phyloP scores from a whole-genome alignment of 352 stramenopile genomes.

The Phytophthora tubulina region DNA sequence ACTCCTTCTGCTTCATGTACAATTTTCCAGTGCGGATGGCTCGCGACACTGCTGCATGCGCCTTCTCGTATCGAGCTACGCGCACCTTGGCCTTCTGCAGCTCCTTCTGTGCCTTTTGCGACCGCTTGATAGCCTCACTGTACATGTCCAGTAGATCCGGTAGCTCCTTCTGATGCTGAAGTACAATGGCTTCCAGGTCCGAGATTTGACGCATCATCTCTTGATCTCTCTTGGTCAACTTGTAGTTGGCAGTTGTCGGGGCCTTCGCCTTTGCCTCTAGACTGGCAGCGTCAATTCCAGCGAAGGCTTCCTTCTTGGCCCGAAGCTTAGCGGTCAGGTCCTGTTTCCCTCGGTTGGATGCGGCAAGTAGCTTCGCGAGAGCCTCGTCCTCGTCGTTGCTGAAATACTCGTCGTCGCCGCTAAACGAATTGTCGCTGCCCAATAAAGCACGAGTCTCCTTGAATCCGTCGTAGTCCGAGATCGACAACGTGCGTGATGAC shows the following conservation, averaged over 20 bases:
- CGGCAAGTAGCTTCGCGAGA: slow-evolving; percentile 38
- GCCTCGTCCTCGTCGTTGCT: slow-evolving; percentile 39
- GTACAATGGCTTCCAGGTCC: slow-evolving; percentile 53
- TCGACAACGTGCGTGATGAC: slow-evolving; percentile 35
- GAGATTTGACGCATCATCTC: slow-evolving; percentile 54
- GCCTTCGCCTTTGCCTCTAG: slow-evolving; percentile 33
- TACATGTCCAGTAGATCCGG: slow-evolving; percentile 55
- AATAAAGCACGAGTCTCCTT: slow-evolving; percentile 35
- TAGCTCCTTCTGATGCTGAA: slow-evolving; percentile 62
- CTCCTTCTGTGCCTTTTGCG: slow-evolving; percentile 42
- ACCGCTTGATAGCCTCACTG: slow-evolving; percentile 45
- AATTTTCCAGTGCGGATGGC: slow-evolving; percentile 47
- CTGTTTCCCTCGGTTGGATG: slow-evolving; percentile 35
- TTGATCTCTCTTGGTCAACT: slow-evolving; percentile 44
- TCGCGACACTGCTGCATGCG: slow-evolving; percentile 52
- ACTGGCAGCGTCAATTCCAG: slow-evolving; percentile 42
- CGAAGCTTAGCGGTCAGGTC: slow-evolving; percentile 31
- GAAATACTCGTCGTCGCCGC: slow-evolving; percentile 19
- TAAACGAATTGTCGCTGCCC: slow-evolving; percentile 34
- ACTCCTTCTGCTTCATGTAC: slow-evolving; percentile 64
- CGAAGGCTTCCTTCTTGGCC: slow-evolving; percentile 40
- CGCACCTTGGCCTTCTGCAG: slow-evolving; percentile 50
- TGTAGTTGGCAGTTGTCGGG: slow-evolving; percentile 42
- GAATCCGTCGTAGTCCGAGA: slow-evolving; percentile 43
- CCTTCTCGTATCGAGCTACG: slow-evolving; percentile 58